Evolutionary conservation across 2,329 filamentous ascomycete species (phyloP).

Genomic region (Fusarium nodosum): DNA sequence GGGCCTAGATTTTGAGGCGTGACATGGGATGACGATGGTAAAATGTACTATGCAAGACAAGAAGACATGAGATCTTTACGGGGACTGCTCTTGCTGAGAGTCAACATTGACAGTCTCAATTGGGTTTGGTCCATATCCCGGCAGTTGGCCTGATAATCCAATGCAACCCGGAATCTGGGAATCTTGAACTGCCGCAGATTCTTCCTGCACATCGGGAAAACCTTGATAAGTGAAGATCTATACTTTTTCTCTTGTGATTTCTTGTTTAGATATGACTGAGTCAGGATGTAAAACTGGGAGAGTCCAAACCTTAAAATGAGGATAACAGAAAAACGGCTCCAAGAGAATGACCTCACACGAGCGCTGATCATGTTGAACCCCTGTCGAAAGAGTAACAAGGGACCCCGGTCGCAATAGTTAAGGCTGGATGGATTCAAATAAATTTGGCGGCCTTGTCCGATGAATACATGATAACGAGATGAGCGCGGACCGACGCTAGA

Average conservation of each 20-base stretch:
- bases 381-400: conserved; percentile 20
- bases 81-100: neutral
- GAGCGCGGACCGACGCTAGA: conserved; percentile 30
- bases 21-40: neutral
- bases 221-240: conserved; percentile 9
- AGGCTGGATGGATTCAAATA: conserved; percentile 24
- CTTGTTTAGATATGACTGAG: neutral
- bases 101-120: conserved; percentile 5
- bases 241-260: neutral
- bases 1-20: neutral
- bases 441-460: conserved; percentile 46
- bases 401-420: conserved; percentile 33
- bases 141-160: conserved; percentile 1
- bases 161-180: neutral
- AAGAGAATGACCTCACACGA: conserved; percentile 44
- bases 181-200: neutral
- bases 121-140: neutral
- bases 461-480: conserved; percentile 17
- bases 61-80: conserved; percentile 3
- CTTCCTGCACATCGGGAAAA: neutral
- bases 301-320: conserved; percentile 17
- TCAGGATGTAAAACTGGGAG: conserved; percentile 1
- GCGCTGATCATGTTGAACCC: conserved; percentile 15
- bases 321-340: conserved; percentile 11
- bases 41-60: no score